These are phyloP conservation scores for Penicillium sp. DNA, from an alignment of 2,329 filamentous ascomycete species.

Conservation along the genomic window DNA sequence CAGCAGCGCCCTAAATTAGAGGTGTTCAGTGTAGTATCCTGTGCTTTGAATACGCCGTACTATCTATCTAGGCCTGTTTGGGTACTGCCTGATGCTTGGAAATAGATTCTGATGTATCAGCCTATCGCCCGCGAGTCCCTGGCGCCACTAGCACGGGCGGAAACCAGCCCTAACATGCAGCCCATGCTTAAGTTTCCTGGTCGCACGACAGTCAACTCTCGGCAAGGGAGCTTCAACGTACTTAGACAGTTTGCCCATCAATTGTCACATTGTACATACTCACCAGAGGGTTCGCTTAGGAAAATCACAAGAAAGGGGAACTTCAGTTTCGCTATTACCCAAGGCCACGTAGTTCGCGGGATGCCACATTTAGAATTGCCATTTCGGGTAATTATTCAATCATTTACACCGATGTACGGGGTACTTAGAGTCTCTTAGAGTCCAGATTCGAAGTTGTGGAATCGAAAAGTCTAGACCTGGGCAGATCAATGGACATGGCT, in stretches of 20 bases:
- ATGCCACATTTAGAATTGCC: background rate
- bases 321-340: background rate
- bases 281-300: background rate
- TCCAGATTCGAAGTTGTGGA: conserved; percentile 1
- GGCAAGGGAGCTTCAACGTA: background rate
- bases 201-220: conserved; percentile 6
- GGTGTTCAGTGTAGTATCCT: background rate
- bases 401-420: background rate
- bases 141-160: conserved; percentile 13
- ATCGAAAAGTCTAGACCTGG: conserved; percentile 6
- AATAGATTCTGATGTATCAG: background rate
- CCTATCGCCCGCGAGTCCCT: conserved; percentile 5
- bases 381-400: background rate
- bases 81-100: background rate
- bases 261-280: no score
- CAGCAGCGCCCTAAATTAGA: background rate
- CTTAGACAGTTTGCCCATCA: background rate
- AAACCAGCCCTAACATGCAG: conserved; percentile 16
- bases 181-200: conserved; percentile 6
- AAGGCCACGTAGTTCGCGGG: conserved; percentile 7
- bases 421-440: background rate
- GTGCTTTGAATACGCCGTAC: background rate
- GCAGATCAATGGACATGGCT: background rate
- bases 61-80: background rate
- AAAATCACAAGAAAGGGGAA: background rate